Evolutionary conservation across 495 filamentous ascomycete species (phyloP), one percentile per base, ranked within the genome.

Genomic region (Lasiosphaeris hirsuta): DNA sequence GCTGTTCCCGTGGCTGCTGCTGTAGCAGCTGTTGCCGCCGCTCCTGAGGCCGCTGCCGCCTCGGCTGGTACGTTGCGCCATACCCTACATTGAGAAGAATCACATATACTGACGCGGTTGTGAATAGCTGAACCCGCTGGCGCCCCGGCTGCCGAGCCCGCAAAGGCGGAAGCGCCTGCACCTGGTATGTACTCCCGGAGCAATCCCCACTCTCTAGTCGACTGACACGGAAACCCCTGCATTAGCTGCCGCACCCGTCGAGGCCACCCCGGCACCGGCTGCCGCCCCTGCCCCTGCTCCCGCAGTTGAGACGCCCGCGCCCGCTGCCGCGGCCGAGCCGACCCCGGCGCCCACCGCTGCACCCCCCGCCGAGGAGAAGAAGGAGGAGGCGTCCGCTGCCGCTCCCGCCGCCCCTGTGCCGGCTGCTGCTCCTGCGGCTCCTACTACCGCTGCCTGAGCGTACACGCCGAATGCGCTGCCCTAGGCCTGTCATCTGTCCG

Each of bases 311-410:
- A 36, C 23, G 8, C 49, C 61, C 30, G 39, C 61, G 18, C 42
- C 54, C 14, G 55, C 57, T 17, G 35, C 49, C 13, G 35, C 49
- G 39, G 33, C 60, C 10, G 50, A 19, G 46, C 14, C 15, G 41
- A 17, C 59, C 36, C 48, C 65, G 14, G 38, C 54, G 0, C 46
- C 61, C 9, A n/a, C 52, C 3, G 36, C 56, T 10, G 41, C 55
- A 19, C 41, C 57, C 13, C 43, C 55, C 14, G 41, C 57, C 37
- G 46, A 40, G 30, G 62, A 62, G 58, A 50, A 62, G 46, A 54
- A 63, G 58, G 45, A 62, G 59, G 61, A 62, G 43, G 59, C 52
- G 4, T 7, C 62, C 8, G 59, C 59, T 15, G 36, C 59, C n/a
- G 46, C 63, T 8, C 56, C 58, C 23, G 23, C 60, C 11, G 57